A percentile compares a stretch with the other conserved stretches of the same genome.
phyloP scores from a whole-genome alignment of 805 yeast genomes.

The Yamadazyma endophytica region DNA sequence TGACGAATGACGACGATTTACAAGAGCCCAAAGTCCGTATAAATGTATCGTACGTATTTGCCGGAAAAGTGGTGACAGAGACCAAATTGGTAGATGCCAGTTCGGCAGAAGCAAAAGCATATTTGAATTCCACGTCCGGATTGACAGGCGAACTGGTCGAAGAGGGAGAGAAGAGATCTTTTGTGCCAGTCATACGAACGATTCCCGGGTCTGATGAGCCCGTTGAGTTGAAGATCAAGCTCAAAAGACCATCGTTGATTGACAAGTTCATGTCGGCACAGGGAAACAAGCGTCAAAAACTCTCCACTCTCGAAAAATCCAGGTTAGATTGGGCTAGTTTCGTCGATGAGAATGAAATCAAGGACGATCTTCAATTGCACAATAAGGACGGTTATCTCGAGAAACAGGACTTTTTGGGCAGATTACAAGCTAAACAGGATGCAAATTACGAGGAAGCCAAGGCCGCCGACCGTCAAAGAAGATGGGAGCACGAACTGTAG shows the following conservation, averaged over 20 bases:
- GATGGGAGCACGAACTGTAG: too few relatives aligned
- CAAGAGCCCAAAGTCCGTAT: constrained; percentile 18
- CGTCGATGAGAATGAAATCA: constrained; percentile 81
- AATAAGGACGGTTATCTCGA: constrained; percentile 91
- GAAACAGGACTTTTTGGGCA: constrained; percentile 80
- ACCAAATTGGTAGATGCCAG: constrained; percentile 70
- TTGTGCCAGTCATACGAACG: constrained; percentile 30
- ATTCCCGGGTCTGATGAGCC: constrained; percentile 28
- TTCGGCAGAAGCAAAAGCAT: constrained; percentile 87
- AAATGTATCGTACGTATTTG: constrained; percentile 77
- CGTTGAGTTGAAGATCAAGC: constrained; percentile 46
- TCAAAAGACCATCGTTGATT: constrained; percentile 70
- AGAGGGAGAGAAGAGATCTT: constrained; percentile 17
- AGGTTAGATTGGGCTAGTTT: constrained; percentile 92
- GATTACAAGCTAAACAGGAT: constrained; percentile 64
- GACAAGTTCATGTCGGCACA: constrained; percentile 71
- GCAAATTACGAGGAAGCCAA: constrained; percentile 42
- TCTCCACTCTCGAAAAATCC: constrained; percentile 90
- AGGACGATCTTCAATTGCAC: constrained; percentile 73
- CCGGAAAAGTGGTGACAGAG: constrained; percentile 78
- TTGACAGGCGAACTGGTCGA: constrained; percentile 11
- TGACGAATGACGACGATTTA: constrained; percentile 1
- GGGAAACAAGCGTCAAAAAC: constrained; percentile 59
- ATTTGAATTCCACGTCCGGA: constrained; percentile 51
- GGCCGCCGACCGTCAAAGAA: constrained; percentile 26